Conservation (phyloP, 2,329 filamentous ascomycete species). For the Trichoderma hamatum region DNA sequence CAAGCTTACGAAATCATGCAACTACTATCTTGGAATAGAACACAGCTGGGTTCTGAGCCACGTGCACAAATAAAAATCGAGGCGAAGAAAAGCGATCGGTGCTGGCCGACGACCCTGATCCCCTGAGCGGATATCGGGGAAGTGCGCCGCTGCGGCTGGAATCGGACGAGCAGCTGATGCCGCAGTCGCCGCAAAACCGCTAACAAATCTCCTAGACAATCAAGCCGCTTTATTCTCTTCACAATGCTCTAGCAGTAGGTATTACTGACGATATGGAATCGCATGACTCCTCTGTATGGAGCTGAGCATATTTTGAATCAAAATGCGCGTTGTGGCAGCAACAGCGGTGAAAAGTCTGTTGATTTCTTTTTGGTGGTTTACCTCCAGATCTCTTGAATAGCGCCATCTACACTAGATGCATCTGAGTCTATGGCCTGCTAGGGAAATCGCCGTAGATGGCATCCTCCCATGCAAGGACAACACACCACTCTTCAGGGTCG, state of each 20-base stretch:
- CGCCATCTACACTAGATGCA: background rate
- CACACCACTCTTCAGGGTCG: background rate
- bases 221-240: background rate
- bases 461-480: background rate
- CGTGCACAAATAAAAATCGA: slow-evolving; percentile 4
- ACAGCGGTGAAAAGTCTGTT: background rate
- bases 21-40: background rate
- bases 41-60: background rate
- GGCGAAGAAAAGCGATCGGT: slow-evolving; percentile 7
- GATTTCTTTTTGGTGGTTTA: background rate
- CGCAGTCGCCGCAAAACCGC: slow-evolving; percentile 12
- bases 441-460: background rate
- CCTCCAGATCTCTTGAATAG: background rate
- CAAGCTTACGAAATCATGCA: background rate
- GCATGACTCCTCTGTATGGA: background rate
- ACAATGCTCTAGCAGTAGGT: background rate
- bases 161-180: slow-evolving; percentile 2
- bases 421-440: background rate
- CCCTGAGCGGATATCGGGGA: background rate
- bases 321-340: background rate
- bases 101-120: background rate
- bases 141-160: background rate
- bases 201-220: background rate
- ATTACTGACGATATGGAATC: background rate
- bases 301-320: background rate